These are phyloP conservation scores for Furcasterigmium furcatum DNA, from an alignment of 2,329 filamentous ascomycete genomes.

Conservation along the genomic window DNA sequence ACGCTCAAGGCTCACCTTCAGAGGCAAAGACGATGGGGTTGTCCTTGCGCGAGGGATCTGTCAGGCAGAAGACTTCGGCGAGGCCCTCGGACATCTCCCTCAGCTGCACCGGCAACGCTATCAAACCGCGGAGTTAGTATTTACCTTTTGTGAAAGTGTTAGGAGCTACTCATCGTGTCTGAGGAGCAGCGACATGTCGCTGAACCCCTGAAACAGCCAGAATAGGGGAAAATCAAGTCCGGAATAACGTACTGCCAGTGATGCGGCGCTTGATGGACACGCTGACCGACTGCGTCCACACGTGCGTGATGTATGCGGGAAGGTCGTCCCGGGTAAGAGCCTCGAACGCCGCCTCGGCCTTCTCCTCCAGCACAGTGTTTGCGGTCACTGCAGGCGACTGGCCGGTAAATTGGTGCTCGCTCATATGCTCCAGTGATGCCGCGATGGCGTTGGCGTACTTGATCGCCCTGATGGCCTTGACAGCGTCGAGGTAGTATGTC, in stretches of 20 bases:
- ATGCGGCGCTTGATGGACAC: constrained; percentile 65
- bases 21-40: constrained; percentile 78
- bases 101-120: constrained; percentile 59
- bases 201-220: no score
- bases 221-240: no score
- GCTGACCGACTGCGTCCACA: constrained; percentile 68
- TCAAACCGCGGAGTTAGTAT: no score
- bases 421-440: constrained; percentile 54
- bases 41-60: constrained; percentile 68
- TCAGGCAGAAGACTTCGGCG: constrained; percentile 74
- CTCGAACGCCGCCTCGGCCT: constrained; percentile 63
- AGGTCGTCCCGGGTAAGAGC: constrained; percentile 64
- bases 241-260: no score
- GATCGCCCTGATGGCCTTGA: constrained; percentile 69
- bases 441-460: constrained; percentile 68
- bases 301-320: constrained; percentile 68
- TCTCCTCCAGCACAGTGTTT: constrained; percentile 58
- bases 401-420: constrained; percentile 52
- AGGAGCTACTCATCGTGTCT: no score
- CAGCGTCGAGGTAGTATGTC: constrained; percentile 68
- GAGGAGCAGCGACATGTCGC: no score
- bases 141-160: no score
- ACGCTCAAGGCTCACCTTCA: constrained; percentile 50
- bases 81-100: constrained; percentile 70
- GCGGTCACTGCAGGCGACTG: constrained; percentile 45